Base-by-base conservation (phyloP, 352 stramenopile species). In the Heterotrichella gracilis region DNA sequence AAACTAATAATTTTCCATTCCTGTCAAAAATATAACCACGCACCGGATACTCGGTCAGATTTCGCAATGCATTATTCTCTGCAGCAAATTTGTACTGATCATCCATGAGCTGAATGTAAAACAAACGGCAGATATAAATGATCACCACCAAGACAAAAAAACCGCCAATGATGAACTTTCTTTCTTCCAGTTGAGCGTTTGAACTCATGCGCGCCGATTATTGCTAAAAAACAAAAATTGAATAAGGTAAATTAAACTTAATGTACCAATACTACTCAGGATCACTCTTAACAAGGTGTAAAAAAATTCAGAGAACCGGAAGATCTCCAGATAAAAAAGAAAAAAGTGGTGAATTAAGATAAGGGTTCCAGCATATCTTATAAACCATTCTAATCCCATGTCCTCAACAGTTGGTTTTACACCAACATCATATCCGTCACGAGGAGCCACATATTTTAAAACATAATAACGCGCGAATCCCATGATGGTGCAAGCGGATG, bases 221-320 rank as follows among this genome's bases (percentile, higher is more conserved):
- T 53, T 53, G 32, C 32, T 53, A 53, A 53, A 53, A 53, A 53
- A 53, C n/a, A 53, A 53, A 53, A 53, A 53, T 53, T 53, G 32
- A 53, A 53, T 53, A 9, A 53, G 32, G n/a, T 53, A 53, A 53
- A 53, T 53, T 17, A 53, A 17, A 17, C 9, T n/a, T 17, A 53
- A 53, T 53, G 32, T 53, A n/a, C 32, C 32, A 9, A n/a, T n/a
- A 53, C 32, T 53, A n/a, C 32, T 53, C 32, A 53, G n/a, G n/a
- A 53, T 53, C 9, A 53, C n/a, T 9, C 32, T 9, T 9, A 53
- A 53, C 32, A 53, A n/a, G 32, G 32, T 53, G 32, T n/a, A 17
- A n/a, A 53, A 53, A n/a, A 53, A 53, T n/a, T 53, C 32, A 9
- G 32, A 53, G n/a, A 53, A 53, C 9, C 32, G 32, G n/a, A 53